phyloP scores from a whole-genome alignment of 2,329 filamentous ascomycete genomes.

The Plenodomus biglobosus region DNA sequence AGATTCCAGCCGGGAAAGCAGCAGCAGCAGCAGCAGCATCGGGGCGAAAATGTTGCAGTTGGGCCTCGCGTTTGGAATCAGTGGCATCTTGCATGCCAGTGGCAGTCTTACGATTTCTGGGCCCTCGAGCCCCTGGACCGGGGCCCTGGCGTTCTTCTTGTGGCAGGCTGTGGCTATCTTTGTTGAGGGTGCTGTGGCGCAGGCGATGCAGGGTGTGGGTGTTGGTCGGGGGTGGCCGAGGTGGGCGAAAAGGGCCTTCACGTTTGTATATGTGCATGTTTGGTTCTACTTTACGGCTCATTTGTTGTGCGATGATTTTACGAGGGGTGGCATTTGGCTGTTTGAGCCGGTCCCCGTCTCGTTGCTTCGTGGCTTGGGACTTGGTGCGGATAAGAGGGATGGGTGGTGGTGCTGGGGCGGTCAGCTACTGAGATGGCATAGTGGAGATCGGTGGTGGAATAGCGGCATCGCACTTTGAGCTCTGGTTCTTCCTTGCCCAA shows the following conservation, averaged over 20 bases:
- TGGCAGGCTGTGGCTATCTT: conserved; percentile 67
- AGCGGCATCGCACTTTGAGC: conserved; percentile 52
- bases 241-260: conserved; percentile 55
- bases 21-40: conserved; percentile 33
- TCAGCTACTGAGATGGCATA: conserved; percentile 60
- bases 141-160: conserved; percentile 68
- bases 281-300: conserved; percentile 71
- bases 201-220: conserved; percentile 38
- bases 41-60: conserved; percentile 47
- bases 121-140: conserved; percentile 50
- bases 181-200: conserved; percentile 50
- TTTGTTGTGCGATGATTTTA: conserved; percentile 75
- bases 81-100: conserved; percentile 68
- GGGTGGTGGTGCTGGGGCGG: conserved; percentile 68
- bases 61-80: conserved; percentile 64
- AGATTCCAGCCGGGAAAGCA: too few species aligned
- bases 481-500: not conserved
- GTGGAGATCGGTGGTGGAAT: conserved; percentile 65
- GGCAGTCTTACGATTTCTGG: conserved; percentile 70
- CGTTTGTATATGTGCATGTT: conserved; percentile 61
- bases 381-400: conserved; percentile 60
- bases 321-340: conserved; percentile 72
- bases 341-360: conserved; percentile 82
- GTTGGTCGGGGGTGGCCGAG: conserved; percentile 47
- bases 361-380: conserved; percentile 64